Conservation (phyloP, 768 basidiomycete genomes). For the Lactarius indigo region DNA sequence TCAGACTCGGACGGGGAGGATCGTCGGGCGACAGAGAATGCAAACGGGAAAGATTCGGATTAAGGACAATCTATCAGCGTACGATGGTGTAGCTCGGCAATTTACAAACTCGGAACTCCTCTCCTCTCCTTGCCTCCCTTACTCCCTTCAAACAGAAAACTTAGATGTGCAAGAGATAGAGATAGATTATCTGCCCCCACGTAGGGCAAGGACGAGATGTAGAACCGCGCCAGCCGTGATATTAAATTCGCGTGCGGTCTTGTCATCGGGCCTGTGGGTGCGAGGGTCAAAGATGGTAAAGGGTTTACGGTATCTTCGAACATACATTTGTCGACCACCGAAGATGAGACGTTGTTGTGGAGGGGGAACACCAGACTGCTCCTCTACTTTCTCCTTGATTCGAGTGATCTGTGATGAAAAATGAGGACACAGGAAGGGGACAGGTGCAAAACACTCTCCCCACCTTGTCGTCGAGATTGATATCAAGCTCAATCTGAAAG, state of each 20-base stretch:
- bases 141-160: slow-evolving; percentile 20
- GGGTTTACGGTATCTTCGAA: slow-evolving; percentile 17
- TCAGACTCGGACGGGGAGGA: background rate
- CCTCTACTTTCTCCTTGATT: slow-evolving; percentile 98
- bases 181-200: slow-evolving; percentile 66
- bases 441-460: slow-evolving; percentile 20
- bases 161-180: background rate
- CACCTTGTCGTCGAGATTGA: slow-evolving; percentile 86
- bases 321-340: slow-evolving; percentile 88
- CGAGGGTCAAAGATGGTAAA: background rate
- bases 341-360: slow-evolving; percentile 94
- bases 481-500: slow-evolving; percentile 86
- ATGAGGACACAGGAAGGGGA: background rate
- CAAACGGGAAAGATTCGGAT: slow-evolving; percentile 2
- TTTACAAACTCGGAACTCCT: background rate
- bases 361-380: slow-evolving; percentile 97
- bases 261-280: slow-evolving; percentile 76
- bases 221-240: slow-evolving; percentile 83
- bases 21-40: background rate
- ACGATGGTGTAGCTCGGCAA: slow-evolving; percentile 3
- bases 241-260: slow-evolving; percentile 80
- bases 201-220: slow-evolving; percentile 92
- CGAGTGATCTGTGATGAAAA: slow-evolving; percentile 64
- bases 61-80: slow-evolving; percentile 22
- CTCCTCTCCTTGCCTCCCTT: background rate